These are phyloP conservation scores for Termitomyces sp. DNA, from an alignment of 1,284 basidiomycete species.

Conservation along the genomic window DNA sequence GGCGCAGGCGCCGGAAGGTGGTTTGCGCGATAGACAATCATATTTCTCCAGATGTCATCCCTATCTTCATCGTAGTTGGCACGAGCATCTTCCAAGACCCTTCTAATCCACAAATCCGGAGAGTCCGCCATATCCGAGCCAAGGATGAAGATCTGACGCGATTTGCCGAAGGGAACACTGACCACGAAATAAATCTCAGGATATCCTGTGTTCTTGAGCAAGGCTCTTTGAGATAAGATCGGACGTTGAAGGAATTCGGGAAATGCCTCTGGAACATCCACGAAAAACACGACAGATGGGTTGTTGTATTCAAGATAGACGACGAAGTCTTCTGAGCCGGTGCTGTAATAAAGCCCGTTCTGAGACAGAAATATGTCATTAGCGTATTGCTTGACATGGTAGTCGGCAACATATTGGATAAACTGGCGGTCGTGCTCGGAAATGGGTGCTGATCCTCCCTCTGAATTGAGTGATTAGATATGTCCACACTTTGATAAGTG, in stretches of 20 bases:
- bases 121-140: slow-evolving; percentile 5
- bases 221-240: not conserved
- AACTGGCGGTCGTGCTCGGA: slow-evolving; percentile 6
- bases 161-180: slow-evolving; percentile 3
- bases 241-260: not conserved
- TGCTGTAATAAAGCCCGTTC: not conserved
- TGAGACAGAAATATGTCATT: not conserved
- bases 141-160: slow-evolving; percentile 2
- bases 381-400: not conserved
- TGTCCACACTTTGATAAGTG: not conserved
- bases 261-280: slow-evolving; percentile 5
- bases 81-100: not conserved
- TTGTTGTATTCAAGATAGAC: slow-evolving; percentile 6
- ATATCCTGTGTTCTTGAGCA: not conserved
- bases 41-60: not conserved
- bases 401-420: slow-evolving; percentile 2
- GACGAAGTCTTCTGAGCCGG: not conserved
- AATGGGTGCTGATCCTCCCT: not conserved
- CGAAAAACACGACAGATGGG: not conserved
- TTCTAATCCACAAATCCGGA: slow-evolving; percentile 1
- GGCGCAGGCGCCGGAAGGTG: not conserved
- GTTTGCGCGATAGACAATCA: not conserved
- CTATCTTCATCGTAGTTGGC: not conserved
- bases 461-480: not conserved
- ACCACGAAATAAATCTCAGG: slow-evolving; percentile 1